A percentile compares a stretch with the other conserved stretches of the same genome.
These are phyloP conservation scores for Cutaneotrichosporon spelunceum DNA, from an alignment of 1,284 basidiomycete genomes.

Conservation along the genomic window DNA sequence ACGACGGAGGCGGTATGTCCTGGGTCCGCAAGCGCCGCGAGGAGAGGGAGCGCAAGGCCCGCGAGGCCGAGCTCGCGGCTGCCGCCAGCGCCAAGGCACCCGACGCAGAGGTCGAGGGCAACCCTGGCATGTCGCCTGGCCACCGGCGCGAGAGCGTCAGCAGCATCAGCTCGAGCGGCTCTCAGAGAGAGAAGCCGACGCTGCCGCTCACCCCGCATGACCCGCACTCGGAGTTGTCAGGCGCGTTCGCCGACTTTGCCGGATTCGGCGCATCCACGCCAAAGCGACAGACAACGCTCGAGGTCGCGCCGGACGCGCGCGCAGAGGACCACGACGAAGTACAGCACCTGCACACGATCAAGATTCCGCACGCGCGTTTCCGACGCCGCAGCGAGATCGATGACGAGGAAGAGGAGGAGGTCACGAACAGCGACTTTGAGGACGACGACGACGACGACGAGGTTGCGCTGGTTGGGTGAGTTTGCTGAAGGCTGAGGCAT, in stretches of 20 bases:
- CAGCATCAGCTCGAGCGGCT: conserved; percentile 11
- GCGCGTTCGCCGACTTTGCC: conserved; percentile 1
- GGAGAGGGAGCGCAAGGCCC: conserved; percentile 37
- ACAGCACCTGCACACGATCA: conserved; percentile 14
- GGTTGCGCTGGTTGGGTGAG: conserved; percentile 16
- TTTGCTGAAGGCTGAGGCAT: neutral
- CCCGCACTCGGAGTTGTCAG: conserved; percentile 12
- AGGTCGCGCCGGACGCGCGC: conserved; percentile 9
- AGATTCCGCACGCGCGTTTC: conserved; percentile 13
- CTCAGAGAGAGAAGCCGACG: conserved; percentile 2
- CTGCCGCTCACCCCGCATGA: conserved; percentile 19
- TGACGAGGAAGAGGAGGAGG: conserved; percentile 34
- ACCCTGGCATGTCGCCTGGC: conserved; percentile 8
- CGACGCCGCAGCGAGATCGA: conserved; percentile 27
- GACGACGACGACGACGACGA: conserved; percentile 46
- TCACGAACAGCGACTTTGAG: conserved; percentile 37
- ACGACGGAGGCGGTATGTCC: conserved; percentile 51
- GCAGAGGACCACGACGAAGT: conserved; percentile 11
- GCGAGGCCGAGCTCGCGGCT: conserved; percentile 20
- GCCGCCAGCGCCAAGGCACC: neutral
- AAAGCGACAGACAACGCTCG: neutral
- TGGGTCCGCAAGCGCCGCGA: conserved; percentile 49
- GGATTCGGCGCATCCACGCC: conserved; percentile 1
- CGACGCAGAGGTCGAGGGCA: neutral
- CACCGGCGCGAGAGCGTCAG: conserved; percentile 11